These are phyloP conservation scores for Acer yangbiense DNA, from an alignment of 345 rosid species.

Conservation along the genomic window DNA sequence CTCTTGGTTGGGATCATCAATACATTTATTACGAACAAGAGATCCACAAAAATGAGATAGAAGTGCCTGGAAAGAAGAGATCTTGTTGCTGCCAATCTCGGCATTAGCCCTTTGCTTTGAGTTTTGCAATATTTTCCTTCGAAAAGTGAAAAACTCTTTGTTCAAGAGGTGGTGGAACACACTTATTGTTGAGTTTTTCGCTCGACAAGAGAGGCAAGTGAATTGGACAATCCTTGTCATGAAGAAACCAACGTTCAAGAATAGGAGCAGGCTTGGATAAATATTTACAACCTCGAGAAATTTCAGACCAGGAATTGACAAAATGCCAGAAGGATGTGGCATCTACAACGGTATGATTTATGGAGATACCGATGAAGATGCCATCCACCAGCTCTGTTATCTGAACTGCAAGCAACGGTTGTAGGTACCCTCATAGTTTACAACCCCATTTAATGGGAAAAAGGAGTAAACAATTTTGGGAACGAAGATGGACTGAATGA, in stretches of 20 bases:
- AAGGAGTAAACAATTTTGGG: slow-evolving; percentile 23
- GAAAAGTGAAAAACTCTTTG: slow-evolving; percentile 37
- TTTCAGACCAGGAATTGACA: slow-evolving; percentile 43
- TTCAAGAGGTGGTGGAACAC: slow-evolving; percentile 16
- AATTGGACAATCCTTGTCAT: slow-evolving; percentile 24
- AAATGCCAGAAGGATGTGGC: slow-evolving; percentile 43
- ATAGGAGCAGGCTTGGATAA: slow-evolving; percentile 10
- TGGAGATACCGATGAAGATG: slow-evolving; percentile 27
- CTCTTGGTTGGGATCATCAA: neutral
- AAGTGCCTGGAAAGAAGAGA: slow-evolving; percentile 32
- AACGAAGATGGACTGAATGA: slow-evolving; percentile 19
- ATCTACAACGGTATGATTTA: slow-evolving; percentile 35
- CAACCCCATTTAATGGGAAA: slow-evolving; percentile 32
- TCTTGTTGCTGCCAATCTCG: slow-evolving; percentile 1
- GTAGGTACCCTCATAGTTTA: slow-evolving; percentile 20
- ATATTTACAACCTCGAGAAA: slow-evolving; percentile 20
- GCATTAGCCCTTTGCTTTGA: slow-evolving; percentile 43
- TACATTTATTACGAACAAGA: neutral
- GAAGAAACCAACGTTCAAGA: slow-evolving; percentile 38
- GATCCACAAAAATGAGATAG: slow-evolving; percentile 24
- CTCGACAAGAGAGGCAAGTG: slow-evolving; percentile 26
- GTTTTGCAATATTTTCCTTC: slow-evolving; percentile 18
- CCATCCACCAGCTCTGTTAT: slow-evolving; percentile 42
- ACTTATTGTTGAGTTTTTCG: neutral
- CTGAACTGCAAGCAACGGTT: slow-evolving; percentile 35